These are phyloP conservation scores for Gossypioides kirkii DNA, from an alignment of 345 rosid genomes.

Conservation along the genomic window DNA sequence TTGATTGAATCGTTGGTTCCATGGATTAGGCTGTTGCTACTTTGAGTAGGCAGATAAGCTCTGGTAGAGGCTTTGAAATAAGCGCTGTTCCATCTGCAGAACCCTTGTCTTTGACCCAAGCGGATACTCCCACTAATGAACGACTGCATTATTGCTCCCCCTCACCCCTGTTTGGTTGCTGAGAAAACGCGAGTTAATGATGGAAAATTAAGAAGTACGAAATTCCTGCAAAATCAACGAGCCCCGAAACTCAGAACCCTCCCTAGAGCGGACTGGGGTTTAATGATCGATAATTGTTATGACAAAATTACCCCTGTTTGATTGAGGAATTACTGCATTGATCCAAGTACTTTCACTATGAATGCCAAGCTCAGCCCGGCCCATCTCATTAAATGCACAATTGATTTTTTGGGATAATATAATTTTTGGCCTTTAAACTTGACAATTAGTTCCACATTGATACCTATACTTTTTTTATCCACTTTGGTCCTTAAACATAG, in stretches of 20 bases:
- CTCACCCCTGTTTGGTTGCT: neutral
- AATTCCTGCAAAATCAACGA: neutral
- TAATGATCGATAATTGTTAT: neutral
- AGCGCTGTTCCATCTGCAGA: conserved; percentile 9
- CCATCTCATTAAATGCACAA: neutral
- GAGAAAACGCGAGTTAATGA: neutral
- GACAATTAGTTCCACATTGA: too few species aligned
- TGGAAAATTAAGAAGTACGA: neutral
- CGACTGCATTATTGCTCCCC: conserved; percentile 29
- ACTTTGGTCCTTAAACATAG: too few species aligned
- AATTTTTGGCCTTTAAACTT: too few species aligned
- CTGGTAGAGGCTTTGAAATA: conserved; percentile 8
- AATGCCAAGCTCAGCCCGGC: neutral
- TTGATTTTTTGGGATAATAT: neutral
- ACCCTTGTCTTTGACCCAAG: conserved; percentile 24
- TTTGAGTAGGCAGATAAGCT: neutral
- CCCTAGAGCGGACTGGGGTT: neutral
- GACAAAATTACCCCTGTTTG: neutral
- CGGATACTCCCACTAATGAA: conserved; percentile 22
- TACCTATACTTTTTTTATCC: too few species aligned
- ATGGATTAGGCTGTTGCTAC: neutral
- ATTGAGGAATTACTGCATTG: neutral
- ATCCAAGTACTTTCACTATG: neutral
- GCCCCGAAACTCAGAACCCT: neutral
- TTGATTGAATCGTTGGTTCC: conserved; percentile 4